Conservation (phyloP, 441 rosid species). For the Omphalea diandra region DNA sequence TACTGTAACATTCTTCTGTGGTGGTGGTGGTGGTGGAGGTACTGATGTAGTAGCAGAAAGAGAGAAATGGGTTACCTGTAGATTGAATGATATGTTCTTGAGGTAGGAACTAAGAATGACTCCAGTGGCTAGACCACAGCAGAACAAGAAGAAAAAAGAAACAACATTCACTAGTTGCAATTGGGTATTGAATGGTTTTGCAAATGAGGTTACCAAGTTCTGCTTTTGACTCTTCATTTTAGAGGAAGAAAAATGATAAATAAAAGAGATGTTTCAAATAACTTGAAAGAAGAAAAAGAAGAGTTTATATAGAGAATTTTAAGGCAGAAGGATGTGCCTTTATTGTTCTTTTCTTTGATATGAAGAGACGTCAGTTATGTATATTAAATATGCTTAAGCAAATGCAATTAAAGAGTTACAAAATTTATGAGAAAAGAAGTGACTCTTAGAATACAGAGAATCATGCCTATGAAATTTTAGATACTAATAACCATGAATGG, state of each 20-base stretch:
- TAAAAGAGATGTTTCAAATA: background rate
- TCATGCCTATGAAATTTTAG: constrained; percentile 6
- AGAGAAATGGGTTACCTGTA: constrained; percentile 39
- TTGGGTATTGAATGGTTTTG: constrained; percentile 45
- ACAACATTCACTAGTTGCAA: constrained; percentile 46
- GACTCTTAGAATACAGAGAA: constrained; percentile 6
- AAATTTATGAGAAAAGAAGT: constrained; percentile 13
- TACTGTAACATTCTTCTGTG: background rate
- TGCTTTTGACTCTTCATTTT: constrained; percentile 53
- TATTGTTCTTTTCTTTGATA: constrained; percentile 34
- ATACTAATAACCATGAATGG: background rate
- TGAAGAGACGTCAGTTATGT: constrained; percentile 28
- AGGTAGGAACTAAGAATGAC: constrained; percentile 53
- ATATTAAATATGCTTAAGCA: background rate
- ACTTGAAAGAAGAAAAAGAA: background rate
- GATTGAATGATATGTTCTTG: constrained; percentile 40
- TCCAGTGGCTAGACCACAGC: constrained; percentile 57
- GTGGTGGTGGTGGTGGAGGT: constrained; percentile 7
- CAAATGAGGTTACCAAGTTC: constrained; percentile 21
- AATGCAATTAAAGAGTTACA: background rate
- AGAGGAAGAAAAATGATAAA: background rate
- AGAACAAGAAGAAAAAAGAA: constrained; percentile 49
- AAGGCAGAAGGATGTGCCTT: constrained; percentile 11
- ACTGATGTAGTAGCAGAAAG: constrained; percentile 9
- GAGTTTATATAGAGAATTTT: no score